Evolutionary conservation across 2,329 filamentous ascomycete genomes (phyloP).

Genomic region (Tolypocladium tropicale): DNA sequence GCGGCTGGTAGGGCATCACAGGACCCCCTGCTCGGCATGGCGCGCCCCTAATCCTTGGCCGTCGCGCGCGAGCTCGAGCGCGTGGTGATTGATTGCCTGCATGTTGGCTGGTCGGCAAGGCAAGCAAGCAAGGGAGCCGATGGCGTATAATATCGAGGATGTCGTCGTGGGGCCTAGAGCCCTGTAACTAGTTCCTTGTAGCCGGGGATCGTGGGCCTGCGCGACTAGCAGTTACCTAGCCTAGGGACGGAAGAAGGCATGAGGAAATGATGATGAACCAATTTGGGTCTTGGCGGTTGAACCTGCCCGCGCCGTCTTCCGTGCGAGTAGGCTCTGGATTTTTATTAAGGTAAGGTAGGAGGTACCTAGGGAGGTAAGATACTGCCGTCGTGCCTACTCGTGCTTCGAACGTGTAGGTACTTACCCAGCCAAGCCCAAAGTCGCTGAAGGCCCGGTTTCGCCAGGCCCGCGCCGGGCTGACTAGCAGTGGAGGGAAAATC

Average conservation of each 20-base stretch:
- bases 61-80: not conserved
- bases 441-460: no score
- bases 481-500: no score
- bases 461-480: no score
- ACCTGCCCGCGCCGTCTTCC: not conserved
- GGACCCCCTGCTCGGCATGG: not conserved
- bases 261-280: not conserved
- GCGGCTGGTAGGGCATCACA: not conserved
- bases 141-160: not conserved
- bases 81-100: not conserved
- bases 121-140: not conserved
- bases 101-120: not conserved
- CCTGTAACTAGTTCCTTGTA: not conserved
- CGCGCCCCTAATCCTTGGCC: not conserved
- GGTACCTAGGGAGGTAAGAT: no score
- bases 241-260: no score
- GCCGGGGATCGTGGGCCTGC: not conserved
- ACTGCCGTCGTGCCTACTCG: no score
- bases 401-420: no score
- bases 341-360: no score
- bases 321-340: no score
- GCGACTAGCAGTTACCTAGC: no score
- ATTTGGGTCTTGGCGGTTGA: not conserved
- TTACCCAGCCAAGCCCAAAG: no score
- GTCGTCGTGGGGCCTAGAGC: not conserved